Evolutionary conservation across 2,329 filamentous ascomycete species (phyloP).

Genomic region (Colletotrichum euphorbiae): DNA sequence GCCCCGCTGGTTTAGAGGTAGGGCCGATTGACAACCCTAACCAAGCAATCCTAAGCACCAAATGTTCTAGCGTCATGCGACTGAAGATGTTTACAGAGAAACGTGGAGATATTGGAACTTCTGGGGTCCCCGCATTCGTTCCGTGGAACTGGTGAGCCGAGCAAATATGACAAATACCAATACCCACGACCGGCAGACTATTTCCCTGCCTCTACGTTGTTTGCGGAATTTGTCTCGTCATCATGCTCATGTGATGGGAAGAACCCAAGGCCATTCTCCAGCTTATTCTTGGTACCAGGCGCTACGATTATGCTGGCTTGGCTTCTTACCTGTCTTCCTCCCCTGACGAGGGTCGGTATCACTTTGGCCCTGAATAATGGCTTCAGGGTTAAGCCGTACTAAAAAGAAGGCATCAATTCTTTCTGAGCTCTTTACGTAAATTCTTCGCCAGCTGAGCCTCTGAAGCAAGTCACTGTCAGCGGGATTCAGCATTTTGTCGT

Average conservation of each 20-base stretch:
- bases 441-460: too few species aligned
- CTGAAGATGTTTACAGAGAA: background rate
- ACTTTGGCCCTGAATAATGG: too few species aligned
- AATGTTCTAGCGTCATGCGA: background rate
- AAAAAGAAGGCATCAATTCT: too few species aligned
- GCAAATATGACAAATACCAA: conserved; percentile 15
- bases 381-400: too few species aligned
- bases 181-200: background rate
- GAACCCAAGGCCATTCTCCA: background rate
- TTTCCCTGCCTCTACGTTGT: background rate
- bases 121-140: conserved; percentile 29
- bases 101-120: background rate
- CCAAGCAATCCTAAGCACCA: background rate
- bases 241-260: background rate
- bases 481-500: background rate
- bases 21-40: conserved; percentile 26
- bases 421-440: too few species aligned
- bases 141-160: conserved; percentile 22
- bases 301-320: too few species aligned
- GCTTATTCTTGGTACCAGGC: too few species aligned
- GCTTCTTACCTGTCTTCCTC: too few species aligned
- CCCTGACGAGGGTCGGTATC: background rate
- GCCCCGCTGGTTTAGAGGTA: conserved; percentile 20
- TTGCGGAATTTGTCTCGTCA: background rate
- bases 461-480: too few species aligned